Base-by-base conservation (phyloP, 495 filamentous ascomycete species). In the Penicillium coffeae region DNA sequence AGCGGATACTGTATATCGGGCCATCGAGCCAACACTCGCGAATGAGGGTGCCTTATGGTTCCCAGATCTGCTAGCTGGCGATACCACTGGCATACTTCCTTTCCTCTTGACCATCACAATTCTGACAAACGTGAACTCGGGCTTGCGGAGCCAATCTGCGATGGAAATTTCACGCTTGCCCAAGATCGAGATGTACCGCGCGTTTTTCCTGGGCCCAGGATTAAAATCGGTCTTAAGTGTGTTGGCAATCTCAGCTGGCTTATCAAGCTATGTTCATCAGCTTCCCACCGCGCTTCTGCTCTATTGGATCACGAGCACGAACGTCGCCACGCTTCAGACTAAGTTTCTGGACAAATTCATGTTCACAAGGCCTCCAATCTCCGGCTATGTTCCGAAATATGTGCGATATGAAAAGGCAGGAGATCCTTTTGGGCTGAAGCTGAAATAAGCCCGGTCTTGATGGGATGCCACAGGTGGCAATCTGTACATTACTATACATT, bases 41-140 rank as follows among this genome's bases (percentile, higher is more conserved):
- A 69, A 66, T 1, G 91, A 89, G 52, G 91, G 91, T 9, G 79
- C 79, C 3, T 72, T 89, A 6, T 97, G 90, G 89, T 91, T 93
- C 60, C 75, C 79, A 3, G 78, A 95, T 65, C 79, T 97, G 4
- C 72, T 84, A 12, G 72, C 69, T 5, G 70, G 85, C 18, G 91
- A 96, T 60, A 78, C 87, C 1, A 76, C 77, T 19, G 71, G 82
- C n/a, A 52, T 82, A 16, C 74, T 96, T 1, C 88, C 90, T 0
- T 51, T 79, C 13, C 52, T 77, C 0, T 67, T 91, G 13, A 60
- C 60, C 7, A 37, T 55, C 2, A 66, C 70, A 0, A 72, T 75
- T 21, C 15, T 77, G 13, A 33, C 61, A 7, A 73, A 73, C 45
- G 51, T 74, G 22, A 51, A 47, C 8, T 37, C 15, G 13, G 71